phyloP scores from a whole-genome alignment of 768 basidiomycete genomes.

The Termitomyces sp. region DNA sequence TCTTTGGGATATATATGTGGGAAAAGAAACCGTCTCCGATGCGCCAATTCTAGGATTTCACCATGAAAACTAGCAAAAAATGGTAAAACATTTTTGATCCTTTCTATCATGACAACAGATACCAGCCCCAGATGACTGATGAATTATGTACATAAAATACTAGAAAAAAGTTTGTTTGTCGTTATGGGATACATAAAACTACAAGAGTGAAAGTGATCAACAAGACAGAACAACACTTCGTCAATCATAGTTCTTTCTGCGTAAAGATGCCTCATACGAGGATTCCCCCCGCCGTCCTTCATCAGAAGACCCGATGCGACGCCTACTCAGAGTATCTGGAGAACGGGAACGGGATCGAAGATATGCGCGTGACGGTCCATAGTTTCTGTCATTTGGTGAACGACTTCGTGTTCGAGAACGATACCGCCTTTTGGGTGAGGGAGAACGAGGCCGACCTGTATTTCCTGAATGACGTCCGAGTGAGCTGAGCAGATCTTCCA shows the following conservation, averaged over 20 bases:
- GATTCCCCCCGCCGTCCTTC: not conserved
- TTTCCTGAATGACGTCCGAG: slow-evolving; percentile 29
- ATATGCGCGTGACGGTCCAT: not conserved
- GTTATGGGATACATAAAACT: not conserved
- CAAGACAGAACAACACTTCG: not conserved
- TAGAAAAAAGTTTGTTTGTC: not conserved
- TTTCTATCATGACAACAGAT: no score
- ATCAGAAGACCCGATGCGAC: slow-evolving; percentile 1
- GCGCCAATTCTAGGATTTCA: no score
- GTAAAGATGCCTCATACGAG: slow-evolving; percentile 7
- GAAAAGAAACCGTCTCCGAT: no score
- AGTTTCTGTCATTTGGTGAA: slow-evolving; percentile 12
- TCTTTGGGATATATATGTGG: no score
- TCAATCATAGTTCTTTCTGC: slow-evolving; percentile 13
- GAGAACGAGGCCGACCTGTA: slow-evolving; percentile 16
- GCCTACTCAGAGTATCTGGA: slow-evolving; percentile 9
- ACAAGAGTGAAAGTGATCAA: not conserved
- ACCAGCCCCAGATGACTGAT: not conserved
- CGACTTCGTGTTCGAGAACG: slow-evolving; percentile 12
- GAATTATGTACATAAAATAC: not conserved
- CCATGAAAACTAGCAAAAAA: no score
- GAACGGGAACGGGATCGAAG: slow-evolving; percentile 10
- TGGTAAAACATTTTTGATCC: no score
- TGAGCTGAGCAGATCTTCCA: slow-evolving; percentile 57
- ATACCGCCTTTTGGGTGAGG: slow-evolving; percentile 9